Percentiles rank a stretch among this genome's conserved stretches.
These are phyloP conservation scores for Leccinum fibrillosum DNA, from an alignment of 768 basidiomycete genomes.

Conservation along the genomic window DNA sequence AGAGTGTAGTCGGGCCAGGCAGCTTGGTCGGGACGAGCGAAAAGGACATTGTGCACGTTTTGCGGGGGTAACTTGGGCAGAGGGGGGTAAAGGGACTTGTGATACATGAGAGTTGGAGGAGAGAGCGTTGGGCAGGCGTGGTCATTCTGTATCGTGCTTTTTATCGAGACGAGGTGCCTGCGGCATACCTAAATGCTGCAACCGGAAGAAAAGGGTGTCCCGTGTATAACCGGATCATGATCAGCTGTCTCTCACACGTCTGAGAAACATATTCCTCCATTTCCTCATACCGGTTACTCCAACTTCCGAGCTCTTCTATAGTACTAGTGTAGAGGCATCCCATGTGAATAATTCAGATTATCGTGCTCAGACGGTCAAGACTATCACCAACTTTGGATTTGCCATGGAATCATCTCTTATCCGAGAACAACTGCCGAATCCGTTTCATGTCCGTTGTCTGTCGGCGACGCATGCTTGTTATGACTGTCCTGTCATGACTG, in stretches of 20 bases:
- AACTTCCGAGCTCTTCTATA: background rate
- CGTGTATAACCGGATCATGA: background rate
- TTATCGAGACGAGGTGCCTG: background rate
- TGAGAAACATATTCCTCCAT: background rate
- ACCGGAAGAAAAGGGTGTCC: constrained; percentile 1
- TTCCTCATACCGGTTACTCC: background rate
- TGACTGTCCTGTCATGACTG: no score
- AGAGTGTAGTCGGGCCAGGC: constrained; percentile 54
- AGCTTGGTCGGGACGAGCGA: constrained; percentile 52
- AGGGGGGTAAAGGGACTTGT: constrained; percentile 57
- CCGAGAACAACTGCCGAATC: background rate
- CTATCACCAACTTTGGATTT: no score
- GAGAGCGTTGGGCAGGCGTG: background rate
- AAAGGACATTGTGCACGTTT: constrained; percentile 55
- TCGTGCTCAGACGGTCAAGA: background rate
- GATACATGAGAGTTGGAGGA: constrained; percentile 38
- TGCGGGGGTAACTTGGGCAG: constrained; percentile 45
- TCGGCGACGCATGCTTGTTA: no score
- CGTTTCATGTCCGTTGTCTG: no score
- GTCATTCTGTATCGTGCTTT: background rate
- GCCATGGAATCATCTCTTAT: background rate
- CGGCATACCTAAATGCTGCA: background rate
- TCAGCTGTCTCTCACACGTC: background rate
- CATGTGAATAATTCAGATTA: background rate
- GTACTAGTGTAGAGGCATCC: background rate